Conservation (phyloP, 225 moss, liverwort and hornwort genomes). For the Sphagnum tenellum region DNA sequence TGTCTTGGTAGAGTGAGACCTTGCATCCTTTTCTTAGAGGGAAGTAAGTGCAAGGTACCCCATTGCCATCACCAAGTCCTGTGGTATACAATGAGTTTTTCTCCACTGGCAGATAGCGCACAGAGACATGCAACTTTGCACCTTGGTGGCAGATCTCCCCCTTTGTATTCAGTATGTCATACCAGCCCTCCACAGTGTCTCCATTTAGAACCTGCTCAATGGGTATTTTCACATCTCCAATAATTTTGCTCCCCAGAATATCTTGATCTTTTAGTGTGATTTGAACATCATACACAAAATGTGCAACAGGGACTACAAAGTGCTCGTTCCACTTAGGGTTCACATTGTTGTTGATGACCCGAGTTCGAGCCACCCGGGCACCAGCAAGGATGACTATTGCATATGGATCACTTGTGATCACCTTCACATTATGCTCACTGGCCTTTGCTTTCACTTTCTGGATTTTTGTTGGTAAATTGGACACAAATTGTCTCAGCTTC, state of each 20-base stretch:
- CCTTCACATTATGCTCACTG: constrained; percentile 34
- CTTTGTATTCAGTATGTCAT: constrained; percentile 37
- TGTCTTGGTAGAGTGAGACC: constrained; percentile 68
- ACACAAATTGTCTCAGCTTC: constrained; percentile 62
- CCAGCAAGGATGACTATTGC: constrained; percentile 65
- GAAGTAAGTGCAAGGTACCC: constrained; percentile 66
- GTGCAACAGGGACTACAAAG: constrained; percentile 79
- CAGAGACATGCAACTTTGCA: constrained; percentile 51
- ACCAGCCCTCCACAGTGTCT: constrained; percentile 61
- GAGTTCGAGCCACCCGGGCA: constrained; percentile 83
- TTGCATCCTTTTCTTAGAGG: constrained; percentile 67
- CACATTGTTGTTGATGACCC: constrained; percentile 63
- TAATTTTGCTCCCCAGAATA: constrained; percentile 81
- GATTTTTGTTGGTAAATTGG: constrained; percentile 47
- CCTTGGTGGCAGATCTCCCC: constrained; percentile 40
- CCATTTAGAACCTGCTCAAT: constrained; percentile 36
- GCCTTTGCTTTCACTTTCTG: constrained; percentile 31
- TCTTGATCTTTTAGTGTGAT: constrained; percentile 92
- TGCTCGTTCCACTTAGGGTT: constrained; percentile 79
- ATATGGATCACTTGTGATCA: constrained; percentile 92
- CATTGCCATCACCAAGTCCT: constrained; percentile 35
- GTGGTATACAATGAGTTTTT: constrained; percentile 35
- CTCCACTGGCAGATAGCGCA: constrained; percentile 56
- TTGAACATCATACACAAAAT: constrained; percentile 40
- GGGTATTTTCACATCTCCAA: constrained; percentile 74